A percentile compares a stretch with the other conserved stretches of the same genome.
phyloP scores from a whole-genome alignment of 108 stramenopile genomes.

The Discostella pseudostelligera region DNA sequence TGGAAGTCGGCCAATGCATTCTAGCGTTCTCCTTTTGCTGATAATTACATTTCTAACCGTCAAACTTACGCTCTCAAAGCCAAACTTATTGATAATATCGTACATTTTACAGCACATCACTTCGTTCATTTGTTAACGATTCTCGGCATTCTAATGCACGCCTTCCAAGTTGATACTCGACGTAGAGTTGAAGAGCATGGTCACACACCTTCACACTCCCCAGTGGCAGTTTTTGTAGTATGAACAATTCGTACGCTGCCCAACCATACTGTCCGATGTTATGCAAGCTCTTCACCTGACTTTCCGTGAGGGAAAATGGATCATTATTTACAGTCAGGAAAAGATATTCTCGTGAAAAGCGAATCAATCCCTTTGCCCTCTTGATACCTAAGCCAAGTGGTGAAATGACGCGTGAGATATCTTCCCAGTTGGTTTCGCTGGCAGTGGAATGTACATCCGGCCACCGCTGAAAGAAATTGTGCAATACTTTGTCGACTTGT shows the following conservation, averaged over 20 bases:
- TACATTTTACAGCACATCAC: background rate
- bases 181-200: constrained; percentile 40
- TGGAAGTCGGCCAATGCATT: constrained; percentile 11
- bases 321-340: constrained; percentile 13
- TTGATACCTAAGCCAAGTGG: constrained; percentile 43
- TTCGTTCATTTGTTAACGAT: too few species aligned
- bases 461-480: constrained; percentile 54
- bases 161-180: constrained; percentile 33
- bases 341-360: constrained; percentile 54
- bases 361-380: constrained; percentile 46
- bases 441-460: constrained; percentile 41
- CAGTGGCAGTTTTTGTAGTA: constrained; percentile 24
- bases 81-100: too few species aligned
- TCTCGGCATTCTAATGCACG: too few species aligned
- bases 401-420: constrained; percentile 29
- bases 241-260: constrained; percentile 61
- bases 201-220: constrained; percentile 25
- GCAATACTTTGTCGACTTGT: constrained; percentile 55
- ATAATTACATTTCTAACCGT: background rate
- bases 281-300: constrained; percentile 46
- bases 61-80: background rate
- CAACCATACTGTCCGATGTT: constrained; percentile 55
- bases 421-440: constrained; percentile 22
- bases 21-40: background rate
- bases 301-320: constrained; percentile 33